Base-by-base conservation (phyloP, 163 green algal genomes). In the Volvox carteri region DNA sequence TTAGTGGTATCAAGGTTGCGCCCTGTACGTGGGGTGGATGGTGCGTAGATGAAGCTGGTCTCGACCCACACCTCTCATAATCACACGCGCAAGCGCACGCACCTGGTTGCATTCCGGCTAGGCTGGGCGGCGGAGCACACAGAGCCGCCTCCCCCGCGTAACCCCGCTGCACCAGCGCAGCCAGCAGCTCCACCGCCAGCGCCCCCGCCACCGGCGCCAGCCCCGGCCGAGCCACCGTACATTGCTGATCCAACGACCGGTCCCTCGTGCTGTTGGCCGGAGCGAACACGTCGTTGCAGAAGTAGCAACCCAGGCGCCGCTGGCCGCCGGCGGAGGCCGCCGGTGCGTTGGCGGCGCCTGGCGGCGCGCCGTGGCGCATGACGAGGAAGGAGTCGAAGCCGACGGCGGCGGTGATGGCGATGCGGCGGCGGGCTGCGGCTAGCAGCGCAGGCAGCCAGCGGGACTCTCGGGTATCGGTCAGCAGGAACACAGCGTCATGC, bases 241-340 rank as follows among this genome's bases (percentile, higher is more conserved):
- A 99, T 62, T 95, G 97, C 94, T 99, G 97, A 94, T 99, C 98
- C 73, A 99, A 88, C 3, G 97, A 96, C 16, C 97, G 92, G 84
- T 98, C 95, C 2, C 78, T 56, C 0, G 96, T 99, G 48, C 96
- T 99, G 90, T 99, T 96, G 30, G 96, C 72, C 0, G 98, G 98
- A 0, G 98, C 98, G 12, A 99, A 95, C 1, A 99, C 97, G 80
- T 99, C 98, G 90, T 98, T 99, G 94, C 98, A 99, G 87, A 99
- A 99, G 94, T 99, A 99, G 93, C 98, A 99, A 11, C 98, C 97
- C 72, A 99, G 94, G 11, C 95, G 94, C 33, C 65, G 70, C 76
- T 7, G 75, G 28, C 25, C 19, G 23, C 8, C 41, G 25, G 80
- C 42, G 39, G 74, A 23, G 0, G 33, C 0, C 3, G 46, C 14